Conservation (phyloP, 23 red algal genomes). For the Gracilaria gracilis region DNA sequence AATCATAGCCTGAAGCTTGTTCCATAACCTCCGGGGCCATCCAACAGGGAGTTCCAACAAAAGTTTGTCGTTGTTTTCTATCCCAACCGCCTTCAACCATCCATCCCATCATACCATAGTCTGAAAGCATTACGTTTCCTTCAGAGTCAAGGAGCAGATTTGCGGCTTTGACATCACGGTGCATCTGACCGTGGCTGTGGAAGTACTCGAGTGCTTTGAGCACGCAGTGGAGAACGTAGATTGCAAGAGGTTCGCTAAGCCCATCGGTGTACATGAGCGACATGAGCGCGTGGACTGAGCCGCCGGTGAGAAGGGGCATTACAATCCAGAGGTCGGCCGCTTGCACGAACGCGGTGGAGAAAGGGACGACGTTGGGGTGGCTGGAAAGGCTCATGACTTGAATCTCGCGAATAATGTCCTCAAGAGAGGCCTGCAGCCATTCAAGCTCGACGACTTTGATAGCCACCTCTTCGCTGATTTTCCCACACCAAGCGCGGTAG, state of each 20-base stretch:
- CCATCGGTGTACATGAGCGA: constrained; percentile 72
- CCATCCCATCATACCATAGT: constrained; percentile 86
- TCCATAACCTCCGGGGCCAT: constrained; percentile 97
- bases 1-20: constrained; percentile 95
- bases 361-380: constrained; percentile 96
- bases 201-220: constrained; percentile 89
- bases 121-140: too few relatives aligned
- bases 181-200: constrained; percentile 91
- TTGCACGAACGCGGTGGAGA: constrained; percentile 90
- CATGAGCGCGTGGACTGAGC: constrained; percentile 86
- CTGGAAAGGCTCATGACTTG: constrained; percentile 95
- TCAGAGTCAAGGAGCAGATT: constrained; percentile 67
- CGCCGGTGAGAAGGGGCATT: constrained; percentile 97
- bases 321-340: constrained; percentile 95
- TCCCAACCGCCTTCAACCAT: constrained; percentile 93
- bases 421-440: constrained; percentile 86
- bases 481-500: constrained; percentile 89
- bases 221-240: constrained; percentile 1
- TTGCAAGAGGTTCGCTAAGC: not conserved
- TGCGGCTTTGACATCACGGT: constrained; percentile 94
- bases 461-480: constrained; percentile 90
- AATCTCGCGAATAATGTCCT: constrained; percentile 96
- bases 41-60: too few relatives aligned
- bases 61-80: too few relatives aligned
- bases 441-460: constrained; percentile 98